These are phyloP conservation scores for Penicillium polonicum DNA, from an alignment of 2,329 filamentous ascomycete genomes.

Conservation along the genomic window DNA sequence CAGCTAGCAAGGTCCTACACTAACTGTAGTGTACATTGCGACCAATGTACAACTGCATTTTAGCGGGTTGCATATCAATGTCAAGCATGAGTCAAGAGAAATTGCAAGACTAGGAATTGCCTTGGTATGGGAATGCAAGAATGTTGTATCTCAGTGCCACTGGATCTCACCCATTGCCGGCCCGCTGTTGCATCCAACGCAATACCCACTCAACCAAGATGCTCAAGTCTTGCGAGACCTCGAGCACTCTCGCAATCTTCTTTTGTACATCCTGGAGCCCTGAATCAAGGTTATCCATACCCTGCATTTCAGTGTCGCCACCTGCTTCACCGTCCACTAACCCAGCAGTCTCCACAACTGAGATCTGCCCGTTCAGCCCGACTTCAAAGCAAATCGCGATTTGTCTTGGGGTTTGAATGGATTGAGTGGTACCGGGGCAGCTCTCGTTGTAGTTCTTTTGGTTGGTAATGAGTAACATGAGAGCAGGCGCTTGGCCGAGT, in stretches of 20 bases:
- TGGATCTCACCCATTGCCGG: slow-evolving; percentile 21
- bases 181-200: slow-evolving; percentile 35
- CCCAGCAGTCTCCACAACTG: slow-evolving; percentile 40
- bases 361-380: slow-evolving; percentile 42
- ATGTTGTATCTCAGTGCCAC: neutral
- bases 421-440: slow-evolving; percentile 11
- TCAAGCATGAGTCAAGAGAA: neutral
- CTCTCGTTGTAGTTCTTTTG: slow-evolving; percentile 14
- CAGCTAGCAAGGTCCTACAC: neutral
- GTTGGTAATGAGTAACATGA: slow-evolving; percentile 40
- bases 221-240: slow-evolving; percentile 47
- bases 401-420: slow-evolving; percentile 11
- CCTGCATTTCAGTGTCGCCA: slow-evolving; percentile 22
- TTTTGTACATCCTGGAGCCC: slow-evolving; percentile 29
- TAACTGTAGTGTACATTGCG: neutral
- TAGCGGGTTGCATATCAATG: neutral
- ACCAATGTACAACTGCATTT: neutral
- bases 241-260: slow-evolving; percentile 41
- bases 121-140: neutral
- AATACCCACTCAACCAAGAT: slow-evolving; percentile 47
- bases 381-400: slow-evolving; percentile 42
- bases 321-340: slow-evolving; percentile 24
- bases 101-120: neutral
- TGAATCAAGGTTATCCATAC: slow-evolving; percentile 13
- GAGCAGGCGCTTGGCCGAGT: slow-evolving; percentile 38